Conservation (phyloP, 2,329 filamentous ascomycete species). For the Amylocarpus encephaloides region DNA sequence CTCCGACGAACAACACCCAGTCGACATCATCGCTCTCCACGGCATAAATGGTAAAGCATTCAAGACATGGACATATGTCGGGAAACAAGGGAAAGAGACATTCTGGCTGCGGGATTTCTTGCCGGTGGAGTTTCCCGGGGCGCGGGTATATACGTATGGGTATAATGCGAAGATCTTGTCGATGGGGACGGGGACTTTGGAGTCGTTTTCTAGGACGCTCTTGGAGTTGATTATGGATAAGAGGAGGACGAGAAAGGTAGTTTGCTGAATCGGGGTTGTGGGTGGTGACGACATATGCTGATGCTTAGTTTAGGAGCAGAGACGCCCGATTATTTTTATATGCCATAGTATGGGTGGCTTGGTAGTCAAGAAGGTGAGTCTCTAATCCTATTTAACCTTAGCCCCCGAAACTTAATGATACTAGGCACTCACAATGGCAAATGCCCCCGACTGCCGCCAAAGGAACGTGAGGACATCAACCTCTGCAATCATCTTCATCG, state of each 20-base stretch:
- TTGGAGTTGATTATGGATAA: constrained; percentile 8
- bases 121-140: constrained; percentile 8
- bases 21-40: constrained; percentile 10
- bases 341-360: constrained; percentile 15
- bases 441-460: constrained; percentile 11
- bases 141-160: constrained; percentile 16
- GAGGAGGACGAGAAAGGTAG: neutral
- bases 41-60: constrained; percentile 7
- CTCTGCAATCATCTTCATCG: constrained; percentile 33
- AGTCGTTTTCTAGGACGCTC: constrained; percentile 7
- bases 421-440: constrained; percentile 9
- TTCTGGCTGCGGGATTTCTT: constrained; percentile 17
- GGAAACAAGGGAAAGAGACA: neutral
- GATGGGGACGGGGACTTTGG: constrained; percentile 8
- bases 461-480: constrained; percentile 24
- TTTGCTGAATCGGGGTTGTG: neutral
- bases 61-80: constrained; percentile 14
- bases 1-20: neutral
- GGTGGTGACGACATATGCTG: neutral
- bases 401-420: neutral
- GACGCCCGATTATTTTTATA: constrained; percentile 11
- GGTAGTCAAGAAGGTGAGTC: constrained; percentile 9
- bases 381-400: too few species aligned
- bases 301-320: neutral
- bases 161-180: constrained; percentile 14